Evolutionary conservation across 2,329 filamentous ascomycete genomes (phyloP), one percentile per base, ranked within the genome.

Genomic region (Diaporthe vexans): DNA sequence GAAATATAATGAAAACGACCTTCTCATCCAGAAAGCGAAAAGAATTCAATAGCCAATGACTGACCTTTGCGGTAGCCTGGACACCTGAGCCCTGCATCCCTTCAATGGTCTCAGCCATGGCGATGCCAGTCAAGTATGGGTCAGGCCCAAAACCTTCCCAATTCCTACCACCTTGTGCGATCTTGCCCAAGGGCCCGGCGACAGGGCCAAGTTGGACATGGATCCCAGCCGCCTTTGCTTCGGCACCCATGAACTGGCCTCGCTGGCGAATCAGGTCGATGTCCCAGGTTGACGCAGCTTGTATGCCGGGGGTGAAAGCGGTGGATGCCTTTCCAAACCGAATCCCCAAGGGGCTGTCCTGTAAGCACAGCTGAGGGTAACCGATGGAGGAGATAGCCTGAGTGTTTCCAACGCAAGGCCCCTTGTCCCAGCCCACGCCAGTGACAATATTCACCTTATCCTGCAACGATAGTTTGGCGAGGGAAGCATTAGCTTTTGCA

Each of bases 81-180:
- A 89, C 84, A 15, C 88, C 87, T 7, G 82, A 83, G 48, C 81
- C 79, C 81, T 91, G 88, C 81, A 90, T 86, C 0, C 86, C 92
- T 76, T 88, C 84, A 72, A 94, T 86, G 0, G 91, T 93, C 81
- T 91, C 88, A 21, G 85, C 86, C 80, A 91, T 89, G 13, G 88
- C 90, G 76, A 92, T 85, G 24, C 91, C 92, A 26, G 91, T 76
- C 0, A 97, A 87, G 70, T 96, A 94, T 0, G 94, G 94, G 80
- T 97, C 94, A 0, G 92, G 87, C 0, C 93, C 93, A 80, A 96
- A 97, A 0, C 92, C 94, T 81, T 97, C 94, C 94, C 94, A 97
- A 80, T 94, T 95, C 51, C 94, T 87, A 0, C 94, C 94, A 43
- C 91, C 94, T 63, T 89, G 86, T 1, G 94, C 92, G 79, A 92